phyloP scores from a whole-genome alignment of 2,329 filamentous ascomycete genomes.

The Ceratocystiopsis sp. region DNA sequence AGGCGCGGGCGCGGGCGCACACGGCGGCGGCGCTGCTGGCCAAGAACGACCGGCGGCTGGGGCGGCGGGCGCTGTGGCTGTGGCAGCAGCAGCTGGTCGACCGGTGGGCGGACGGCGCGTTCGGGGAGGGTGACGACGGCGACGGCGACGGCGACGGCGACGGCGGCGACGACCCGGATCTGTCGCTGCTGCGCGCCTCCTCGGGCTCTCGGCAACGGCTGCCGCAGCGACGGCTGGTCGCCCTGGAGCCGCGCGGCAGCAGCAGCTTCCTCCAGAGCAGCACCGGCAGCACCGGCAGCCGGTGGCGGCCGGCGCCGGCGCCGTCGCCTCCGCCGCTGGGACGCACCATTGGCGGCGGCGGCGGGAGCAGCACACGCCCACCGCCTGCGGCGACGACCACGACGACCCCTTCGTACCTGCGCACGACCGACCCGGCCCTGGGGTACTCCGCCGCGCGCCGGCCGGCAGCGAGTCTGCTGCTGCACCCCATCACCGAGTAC shows the following conservation, averaged over 20 bases:
- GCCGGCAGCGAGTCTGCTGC: not conserved
- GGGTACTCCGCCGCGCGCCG: not conserved
- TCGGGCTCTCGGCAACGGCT: not conserved
- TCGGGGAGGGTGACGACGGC: not conserved
- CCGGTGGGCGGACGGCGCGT: not conserved
- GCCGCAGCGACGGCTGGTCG: not conserved
- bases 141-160: not conserved
- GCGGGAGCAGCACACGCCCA: too few species aligned
- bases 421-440: too few species aligned
- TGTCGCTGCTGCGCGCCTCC: not conserved
- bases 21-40: constrained; percentile 9
- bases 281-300: too few species aligned
- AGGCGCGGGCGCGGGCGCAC: constrained; percentile 7
- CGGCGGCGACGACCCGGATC: not conserved
- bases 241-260: too few species aligned
- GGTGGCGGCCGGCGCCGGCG: too few species aligned
- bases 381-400: not conserved
- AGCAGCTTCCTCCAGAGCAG: too few species aligned
- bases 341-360: too few species aligned
- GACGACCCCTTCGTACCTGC: not conserved
- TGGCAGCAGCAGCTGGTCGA: constrained; percentile 7
- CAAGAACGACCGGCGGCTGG: constrained; percentile 9
- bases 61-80: constrained; percentile 6
- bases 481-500: constrained; percentile 3
- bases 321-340: not conserved